Percentiles rank a stretch among this genome's conserved stretches.
Evolutionary conservation across 176 grass and related monocot genomes (phyloP).

Genomic region (Musa schizocarpa): DNA sequence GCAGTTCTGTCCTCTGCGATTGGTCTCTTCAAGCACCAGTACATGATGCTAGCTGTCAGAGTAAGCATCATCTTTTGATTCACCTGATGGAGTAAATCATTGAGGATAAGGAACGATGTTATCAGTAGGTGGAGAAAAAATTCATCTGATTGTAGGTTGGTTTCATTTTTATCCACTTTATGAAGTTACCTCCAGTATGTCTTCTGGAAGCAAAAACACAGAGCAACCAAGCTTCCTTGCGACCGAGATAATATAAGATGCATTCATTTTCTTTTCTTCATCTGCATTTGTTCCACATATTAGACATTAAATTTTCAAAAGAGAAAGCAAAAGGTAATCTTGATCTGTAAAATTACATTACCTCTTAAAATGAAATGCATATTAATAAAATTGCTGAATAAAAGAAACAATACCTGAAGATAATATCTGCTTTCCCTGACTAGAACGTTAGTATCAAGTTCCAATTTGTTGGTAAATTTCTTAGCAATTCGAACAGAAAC

Average conservation of each 20-base stretch:
- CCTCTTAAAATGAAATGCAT: no score
- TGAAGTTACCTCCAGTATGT: constrained; percentile 69
- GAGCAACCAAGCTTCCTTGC: constrained; percentile 96
- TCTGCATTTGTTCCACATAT: constrained; percentile 28
- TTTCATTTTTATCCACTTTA: neutral
- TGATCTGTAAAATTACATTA: neutral
- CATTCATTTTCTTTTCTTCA: constrained; percentile 93
- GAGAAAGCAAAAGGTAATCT: neutral
- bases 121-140: neutral
- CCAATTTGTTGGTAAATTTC: no score
- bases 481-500: no score
- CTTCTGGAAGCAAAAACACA: constrained; percentile 91
- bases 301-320: neutral
- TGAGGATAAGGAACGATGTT: constrained; percentile 12
- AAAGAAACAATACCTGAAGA: no score
- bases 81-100: constrained; percentile 36
- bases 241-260: constrained; percentile 90
- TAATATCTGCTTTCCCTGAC: no score
- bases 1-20: constrained; percentile 24
- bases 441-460: no score
- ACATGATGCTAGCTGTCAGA: constrained; percentile 93
- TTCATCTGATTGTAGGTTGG: neutral
- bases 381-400: no score
- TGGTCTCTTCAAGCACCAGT: constrained; percentile 90
- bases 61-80: constrained; percentile 98